Base-by-base conservation (phyloP, 257 asterid species). In the Pogostemon cablin region DNA sequence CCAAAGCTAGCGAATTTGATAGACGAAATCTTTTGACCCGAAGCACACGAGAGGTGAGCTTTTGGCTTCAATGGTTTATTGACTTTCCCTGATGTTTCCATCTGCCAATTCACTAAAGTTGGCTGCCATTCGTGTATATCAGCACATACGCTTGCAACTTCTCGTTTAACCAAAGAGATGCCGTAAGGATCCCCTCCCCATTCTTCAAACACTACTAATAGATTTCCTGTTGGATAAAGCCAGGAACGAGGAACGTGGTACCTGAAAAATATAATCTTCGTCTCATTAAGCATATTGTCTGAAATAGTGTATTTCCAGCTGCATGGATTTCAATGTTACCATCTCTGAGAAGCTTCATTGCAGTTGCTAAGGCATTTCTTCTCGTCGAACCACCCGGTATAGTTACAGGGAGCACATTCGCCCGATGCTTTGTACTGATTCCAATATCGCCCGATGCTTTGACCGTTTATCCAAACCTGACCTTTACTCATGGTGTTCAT, bases 401-500 rank as follows among this genome's bases (percentile, higher is more conserved):
- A 93, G 67, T 87, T 87, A 80, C 98, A 93, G 54, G 86, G 63
- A n/a, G 71, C 76, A 75, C 98, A 93, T 35, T 71, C 76, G 3
- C 88, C 93, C 0, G 89, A 77, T 72, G 98, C 97, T 83, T 90
- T 88, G 81, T 87, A 83, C 78, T 80, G 92, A 62, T 92, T 88
- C 90, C 90, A 89, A 67, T 87, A 87, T 39, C 99, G 90, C 42
- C 99, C 99, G 34, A 93, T 81, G 87, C 89, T 87, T 73, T 82
- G 90, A 25, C 99, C 97, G 3, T 93, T 93, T 78, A 93, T 87
- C 99, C 99, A 93, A 32, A 88, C 86, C 75, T 93, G 99, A 62
- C 99, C 99, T 79, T 93, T 93, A 73, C 99, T 91, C 99, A 93
- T 91, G 66, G 85, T 80, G 66, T 73, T 81, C 97, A 93, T 89